A percentile compares a stretch with the other conserved stretches of the same genome.
Evolutionary conservation across 768 basidiomycete species (phyloP).

Genomic region (Collybia mongolica): DNA sequence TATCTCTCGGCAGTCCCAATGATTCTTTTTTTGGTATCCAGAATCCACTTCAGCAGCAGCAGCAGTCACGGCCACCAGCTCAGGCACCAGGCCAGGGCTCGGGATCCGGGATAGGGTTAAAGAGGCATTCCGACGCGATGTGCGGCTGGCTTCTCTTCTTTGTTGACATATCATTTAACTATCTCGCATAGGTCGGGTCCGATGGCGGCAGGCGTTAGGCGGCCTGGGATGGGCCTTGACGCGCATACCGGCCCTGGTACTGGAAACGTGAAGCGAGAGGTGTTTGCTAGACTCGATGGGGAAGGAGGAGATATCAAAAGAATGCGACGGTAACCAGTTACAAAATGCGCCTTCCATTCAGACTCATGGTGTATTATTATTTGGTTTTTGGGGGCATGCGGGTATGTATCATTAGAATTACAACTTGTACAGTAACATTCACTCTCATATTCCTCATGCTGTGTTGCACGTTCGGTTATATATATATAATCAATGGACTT

Average conservation of each 20-base stretch:
- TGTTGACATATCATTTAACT: not conserved
- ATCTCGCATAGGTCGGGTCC: slow-evolving; percentile 13
- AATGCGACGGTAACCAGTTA: slow-evolving; percentile 11
- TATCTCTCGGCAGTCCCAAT: not conserved
- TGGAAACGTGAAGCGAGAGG: slow-evolving; percentile 23
- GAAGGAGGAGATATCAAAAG: slow-evolving; percentile 47
- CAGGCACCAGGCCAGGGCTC: not conserved
- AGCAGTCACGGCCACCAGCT: slow-evolving; percentile 9
- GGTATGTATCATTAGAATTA: not conserved
- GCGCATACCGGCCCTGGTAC: slow-evolving; percentile 25
- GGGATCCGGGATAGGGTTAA: slow-evolving; percentile 19
- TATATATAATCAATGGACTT: no score
- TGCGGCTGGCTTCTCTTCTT: slow-evolving; percentile 16
- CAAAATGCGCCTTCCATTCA: no score
- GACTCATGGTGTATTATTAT: not conserved
- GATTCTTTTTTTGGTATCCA: not conserved
- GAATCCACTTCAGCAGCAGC: slow-evolving; percentile 14
- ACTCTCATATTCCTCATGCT: no score
- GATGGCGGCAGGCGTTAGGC: slow-evolving; percentile 17
- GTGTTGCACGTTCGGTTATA: no score
- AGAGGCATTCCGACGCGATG: slow-evolving; percentile 32
- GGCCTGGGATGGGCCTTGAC: slow-evolving; percentile 37
- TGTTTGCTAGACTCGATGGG: slow-evolving; percentile 35
- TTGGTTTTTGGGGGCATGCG: not conserved
- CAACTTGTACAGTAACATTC: no score